Evolutionary conservation across 2,329 filamentous ascomycete genomes (phyloP), one percentile per base, ranked within the genome.

Genomic region (Ambrosiella beaveri): DNA sequence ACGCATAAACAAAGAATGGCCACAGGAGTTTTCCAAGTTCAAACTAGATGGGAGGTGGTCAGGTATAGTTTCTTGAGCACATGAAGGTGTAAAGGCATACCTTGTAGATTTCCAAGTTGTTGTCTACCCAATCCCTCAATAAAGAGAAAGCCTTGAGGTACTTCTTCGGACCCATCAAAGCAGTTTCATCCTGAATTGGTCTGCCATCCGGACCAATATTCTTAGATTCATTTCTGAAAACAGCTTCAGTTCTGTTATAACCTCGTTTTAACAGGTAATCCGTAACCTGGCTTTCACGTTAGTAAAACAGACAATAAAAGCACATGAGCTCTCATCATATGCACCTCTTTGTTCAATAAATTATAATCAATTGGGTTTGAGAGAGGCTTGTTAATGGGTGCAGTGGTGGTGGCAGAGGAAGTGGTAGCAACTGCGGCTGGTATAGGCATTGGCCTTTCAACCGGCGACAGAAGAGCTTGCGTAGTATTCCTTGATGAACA

Each of bases 211-310:
- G 78, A 59, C 91, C 87, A 47, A 93, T 77, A 64, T 89, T 83
- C 27, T 86, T 83, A 1, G 90, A 95, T 70, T 98, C 93, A 69
- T 88, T 85, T 49, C 93, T 82, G 57, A 98, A 86, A 68, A 93
- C 87, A 17, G 91, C 87, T 70, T 98, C 93, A 0, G 93, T 97
- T 27, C 86, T 80, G 57, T 84, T 89, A 70, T 96, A 98, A 0
- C 93, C 93, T 64, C 96, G 90, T 69, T 98, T 98, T 1, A 89
- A 81, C 0, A 98, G 76, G 69, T 98, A 98, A 65, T 98, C 93
- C 7, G 95, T 90, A 2, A 98, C 79, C 79, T 82, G 35, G 19
- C 5, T 27, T 27, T 27, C 27, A 27, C 5, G 27, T 27, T 27
- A 27, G 27, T 27, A 27, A 27, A 27, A 27, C 19, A 19, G 19